Evolutionary conservation across 2,329 filamentous ascomycete genomes (phyloP).

Genomic region (Aspergillus quadricinctus): DNA sequence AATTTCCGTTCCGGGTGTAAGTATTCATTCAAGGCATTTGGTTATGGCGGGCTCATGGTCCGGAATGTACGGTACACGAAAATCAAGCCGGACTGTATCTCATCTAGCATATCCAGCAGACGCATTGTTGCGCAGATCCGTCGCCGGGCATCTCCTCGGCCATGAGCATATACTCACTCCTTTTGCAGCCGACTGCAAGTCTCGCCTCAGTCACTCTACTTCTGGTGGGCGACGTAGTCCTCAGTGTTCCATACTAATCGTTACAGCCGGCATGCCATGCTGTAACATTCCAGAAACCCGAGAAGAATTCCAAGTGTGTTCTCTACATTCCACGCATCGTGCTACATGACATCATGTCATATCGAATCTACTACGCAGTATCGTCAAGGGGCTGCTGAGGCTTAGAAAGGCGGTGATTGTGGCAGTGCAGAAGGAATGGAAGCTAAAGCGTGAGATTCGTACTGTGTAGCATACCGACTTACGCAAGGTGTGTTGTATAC

Average conservation of each 20-base stretch:
- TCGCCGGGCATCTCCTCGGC: background rate
- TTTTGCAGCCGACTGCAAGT: background rate
- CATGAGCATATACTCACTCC: background rate
- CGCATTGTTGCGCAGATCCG: background rate
- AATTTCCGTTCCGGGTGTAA: background rate
- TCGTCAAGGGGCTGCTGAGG: background rate
- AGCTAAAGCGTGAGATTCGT: background rate
- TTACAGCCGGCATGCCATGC: background rate
- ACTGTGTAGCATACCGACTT: background rate
- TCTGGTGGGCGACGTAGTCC: background rate
- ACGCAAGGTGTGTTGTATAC: background rate
- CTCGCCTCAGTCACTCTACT: background rate
- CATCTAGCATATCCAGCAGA: background rate
- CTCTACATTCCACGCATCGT: background rate
- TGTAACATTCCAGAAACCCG: background rate
- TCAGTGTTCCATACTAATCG: background rate
- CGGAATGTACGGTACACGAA: background rate
- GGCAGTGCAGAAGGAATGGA: background rate
- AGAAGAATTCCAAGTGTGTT: background rate
- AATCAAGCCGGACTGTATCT: background rate
- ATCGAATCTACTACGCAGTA: background rate
- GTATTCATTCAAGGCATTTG: background rate
- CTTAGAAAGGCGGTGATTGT: background rate
- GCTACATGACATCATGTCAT: background rate
- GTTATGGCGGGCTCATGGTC: background rate